A percentile compares a stretch with the other conserved stretches of the same genome.
phyloP scores from a whole-genome alignment of 169 alveolate genomes.

The Plasmodium relictum region DNA sequence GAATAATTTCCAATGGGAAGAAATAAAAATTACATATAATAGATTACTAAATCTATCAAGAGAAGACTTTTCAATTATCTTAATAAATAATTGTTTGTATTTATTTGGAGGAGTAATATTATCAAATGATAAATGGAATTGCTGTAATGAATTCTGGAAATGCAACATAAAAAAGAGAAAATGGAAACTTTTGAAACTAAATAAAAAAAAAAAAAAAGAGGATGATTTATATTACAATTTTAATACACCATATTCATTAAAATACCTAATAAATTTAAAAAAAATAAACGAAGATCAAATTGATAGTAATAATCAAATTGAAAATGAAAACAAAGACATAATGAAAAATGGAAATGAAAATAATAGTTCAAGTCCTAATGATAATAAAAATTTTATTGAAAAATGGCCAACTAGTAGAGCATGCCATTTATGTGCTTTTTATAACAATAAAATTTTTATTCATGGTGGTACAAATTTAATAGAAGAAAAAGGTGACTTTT shows the following conservation, averaged over 20 bases:
- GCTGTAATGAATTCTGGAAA: conserved; percentile 34
- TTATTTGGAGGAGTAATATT: conserved; percentile 42
- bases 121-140: neutral
- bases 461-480: conserved; percentile 54
- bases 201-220: neutral
- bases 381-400: neutral
- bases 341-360: neutral
- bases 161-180: conserved; percentile 28
- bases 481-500: conserved; percentile 43
- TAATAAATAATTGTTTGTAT: conserved; percentile 13
- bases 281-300: neutral
- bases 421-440: conserved; percentile 28
- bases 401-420: conserved; percentile 36
- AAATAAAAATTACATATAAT: conserved; percentile 40
- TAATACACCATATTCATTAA: neutral
- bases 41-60: conserved; percentile 20
- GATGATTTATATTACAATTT: neutral
- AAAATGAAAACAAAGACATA: neutral
- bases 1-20: conserved; percentile 23
- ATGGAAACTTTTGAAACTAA: conserved; percentile 18
- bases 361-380: neutral
- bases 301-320: neutral
- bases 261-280: neutral
- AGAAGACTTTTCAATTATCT: conserved; percentile 36
- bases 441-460: conserved; percentile 21